Evolutionary conservation across 2,329 filamentous ascomycete species (phyloP), one percentile per base, ranked within the genome.

Genomic region (Gnomoniopsis sp.): DNA sequence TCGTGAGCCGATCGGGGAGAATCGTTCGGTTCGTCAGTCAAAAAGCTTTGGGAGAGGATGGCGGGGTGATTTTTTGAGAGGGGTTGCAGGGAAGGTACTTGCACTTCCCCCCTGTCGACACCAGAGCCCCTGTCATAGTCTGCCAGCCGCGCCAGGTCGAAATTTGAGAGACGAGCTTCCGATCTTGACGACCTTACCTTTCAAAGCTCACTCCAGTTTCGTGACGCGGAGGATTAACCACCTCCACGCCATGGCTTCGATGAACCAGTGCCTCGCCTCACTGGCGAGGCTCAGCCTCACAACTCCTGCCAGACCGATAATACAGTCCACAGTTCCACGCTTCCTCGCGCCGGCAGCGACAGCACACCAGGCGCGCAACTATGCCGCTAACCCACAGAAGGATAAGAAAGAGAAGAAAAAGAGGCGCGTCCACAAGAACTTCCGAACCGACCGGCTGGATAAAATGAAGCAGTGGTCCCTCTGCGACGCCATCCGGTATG

Each of bases 401-500:
- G 74, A 76, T 63, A 77, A 77, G 67, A 81, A 79, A 66, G 86
- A 83, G 74, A 72, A 74, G 63, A 84, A 84, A 74, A 83, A 81
- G 72, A 86, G 81, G 73, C 78, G 81, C 66, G 75, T 80, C 54
- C 82, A 85, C 69, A 91, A 90, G 75, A 79, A 83, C 12, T 85
- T 83, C 62, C 85, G 83, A 63, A 82, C 85, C 34, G 92, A 86
- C 71, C 82, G 86, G 64, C 72, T 93, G 63, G 83, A 83, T 62
- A 78, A 85, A 64, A 83, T 86, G 47, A 80, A 91, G 38, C 88
- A 90, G 68, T 96, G 89, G 69, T 85, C 91, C 1, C 80, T 99
- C 34, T 89, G 91, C 65, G 95, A 99, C 78, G 96, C 95, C 17
- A 95, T 99, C 86, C 86, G 93, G 91, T 91, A 76, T 59, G 80